A percentile compares a stretch with the other conserved stretches of the same genome.
Evolutionary conservation across 352 stramenopile species (phyloP).

Genomic region (Phytopythium montanum): DNA sequence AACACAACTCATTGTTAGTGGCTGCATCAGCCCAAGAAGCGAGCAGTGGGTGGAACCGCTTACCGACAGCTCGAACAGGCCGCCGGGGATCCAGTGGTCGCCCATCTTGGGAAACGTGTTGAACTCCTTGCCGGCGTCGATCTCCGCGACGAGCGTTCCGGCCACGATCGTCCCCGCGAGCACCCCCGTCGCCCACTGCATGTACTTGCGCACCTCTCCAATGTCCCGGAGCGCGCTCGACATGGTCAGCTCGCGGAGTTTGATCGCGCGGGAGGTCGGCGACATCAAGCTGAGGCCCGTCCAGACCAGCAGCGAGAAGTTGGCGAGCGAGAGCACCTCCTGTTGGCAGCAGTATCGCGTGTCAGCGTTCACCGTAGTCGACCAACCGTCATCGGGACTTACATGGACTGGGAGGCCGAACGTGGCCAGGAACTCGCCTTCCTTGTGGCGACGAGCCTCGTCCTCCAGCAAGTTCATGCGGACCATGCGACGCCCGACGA

Average conservation of each 20-base stretch:
- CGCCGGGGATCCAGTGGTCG: slow-evolving; percentile 85
- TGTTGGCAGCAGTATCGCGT: slow-evolving; percentile 10
- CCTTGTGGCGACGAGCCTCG: slow-evolving; percentile 13
- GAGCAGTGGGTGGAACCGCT: neutral
- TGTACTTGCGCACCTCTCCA: slow-evolving; percentile 44
- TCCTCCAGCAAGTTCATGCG: slow-evolving; percentile 27
- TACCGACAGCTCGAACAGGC: slow-evolving; percentile 55
- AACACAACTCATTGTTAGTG: neutral
- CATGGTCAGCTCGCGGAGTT: slow-evolving; percentile 47
- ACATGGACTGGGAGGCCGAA: slow-evolving; percentile 50
- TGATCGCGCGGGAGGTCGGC: slow-evolving; percentile 43
- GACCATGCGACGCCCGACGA: slow-evolving; percentile 51
- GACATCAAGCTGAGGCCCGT: slow-evolving; percentile 54
- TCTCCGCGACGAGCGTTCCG: slow-evolving; percentile 87
- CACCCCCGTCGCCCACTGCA: slow-evolving; percentile 37
- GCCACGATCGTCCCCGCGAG: slow-evolving; percentile 34
- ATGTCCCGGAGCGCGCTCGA: slow-evolving; percentile 45
- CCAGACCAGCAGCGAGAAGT: slow-evolving; percentile 61
- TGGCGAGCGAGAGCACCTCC: slow-evolving; percentile 57
- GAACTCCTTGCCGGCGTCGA: slow-evolving; percentile 96
- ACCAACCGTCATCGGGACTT: slow-evolving; percentile 7
- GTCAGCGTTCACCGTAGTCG: too few species aligned
- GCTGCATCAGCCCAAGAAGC: neutral
- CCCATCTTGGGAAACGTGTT: slow-evolving; percentile 96
- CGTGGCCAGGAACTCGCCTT: slow-evolving; percentile 19